Percentiles rank a stretch among this genome's conserved stretches.
Evolutionary conservation across 2,329 filamentous ascomycete species (phyloP).

Genomic region (Rhynchosporium graminicola): DNA sequence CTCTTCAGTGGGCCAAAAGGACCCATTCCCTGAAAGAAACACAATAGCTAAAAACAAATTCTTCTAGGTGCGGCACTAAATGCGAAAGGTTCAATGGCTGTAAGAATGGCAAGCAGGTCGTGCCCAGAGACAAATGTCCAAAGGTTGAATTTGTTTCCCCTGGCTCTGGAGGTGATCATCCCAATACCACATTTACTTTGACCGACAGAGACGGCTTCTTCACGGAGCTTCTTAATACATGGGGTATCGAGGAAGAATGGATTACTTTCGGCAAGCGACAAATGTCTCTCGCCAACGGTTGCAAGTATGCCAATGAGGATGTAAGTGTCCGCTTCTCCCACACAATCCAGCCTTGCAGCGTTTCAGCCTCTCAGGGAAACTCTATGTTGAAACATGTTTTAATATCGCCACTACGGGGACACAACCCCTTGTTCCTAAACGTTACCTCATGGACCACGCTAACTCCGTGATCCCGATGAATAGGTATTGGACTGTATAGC

Average conservation of each 20-base stretch:
- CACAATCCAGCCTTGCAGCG: no score
- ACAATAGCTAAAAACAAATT: neutral
- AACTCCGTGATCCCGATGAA: no score
- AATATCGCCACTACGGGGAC: no score
- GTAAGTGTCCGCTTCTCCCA: neutral
- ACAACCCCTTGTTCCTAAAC: no score
- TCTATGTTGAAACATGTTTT: no score
- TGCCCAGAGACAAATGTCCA: constrained; percentile 1
- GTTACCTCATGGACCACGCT: no score
- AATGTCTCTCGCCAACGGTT: neutral
- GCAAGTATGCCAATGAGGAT: neutral
- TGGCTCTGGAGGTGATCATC: neutral
- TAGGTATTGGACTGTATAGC: neutral
- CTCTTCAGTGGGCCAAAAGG: neutral
- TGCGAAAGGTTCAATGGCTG: neutral
- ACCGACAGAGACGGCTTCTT: constrained; percentile 1
- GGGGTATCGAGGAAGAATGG: constrained; percentile 2
- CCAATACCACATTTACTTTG: neutral
- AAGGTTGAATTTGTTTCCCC: neutral
- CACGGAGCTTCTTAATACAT: neutral
- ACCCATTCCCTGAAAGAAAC: neutral
- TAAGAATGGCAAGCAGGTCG: constrained; percentile 1
- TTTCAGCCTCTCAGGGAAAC: no score
- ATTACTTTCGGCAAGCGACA: constrained; percentile 2
- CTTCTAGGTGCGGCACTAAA: neutral